phyloP scores from a whole-genome alignment of 176 grass and related monocot species.

The Musa schizocarpa region DNA sequence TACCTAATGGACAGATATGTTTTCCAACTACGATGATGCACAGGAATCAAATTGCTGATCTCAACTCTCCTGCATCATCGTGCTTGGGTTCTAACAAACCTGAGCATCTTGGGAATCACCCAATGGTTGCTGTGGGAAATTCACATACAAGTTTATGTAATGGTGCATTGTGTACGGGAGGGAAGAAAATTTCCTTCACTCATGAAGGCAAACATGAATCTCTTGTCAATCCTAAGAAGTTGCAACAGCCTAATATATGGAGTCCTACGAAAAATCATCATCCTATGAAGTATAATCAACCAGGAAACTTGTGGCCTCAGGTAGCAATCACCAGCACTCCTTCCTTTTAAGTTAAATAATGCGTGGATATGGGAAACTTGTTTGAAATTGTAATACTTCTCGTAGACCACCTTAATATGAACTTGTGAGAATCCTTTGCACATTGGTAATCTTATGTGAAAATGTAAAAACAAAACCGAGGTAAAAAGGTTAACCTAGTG shows the following conservation, averaged over 20 bases:
- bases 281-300: background rate
- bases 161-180: background rate
- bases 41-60: background rate
- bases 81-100: background rate
- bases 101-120: background rate
- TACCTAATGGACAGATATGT: background rate
- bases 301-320: background rate
- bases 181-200: background rate
- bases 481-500: no score
- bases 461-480: no score
- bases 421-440: background rate
- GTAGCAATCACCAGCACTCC: background rate
- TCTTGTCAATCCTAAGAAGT: background rate
- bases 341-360: background rate
- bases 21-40: background rate
- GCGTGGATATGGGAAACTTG: background rate
- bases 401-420: background rate
- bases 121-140: background rate
- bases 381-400: background rate
- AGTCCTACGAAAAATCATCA: background rate
- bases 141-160: slow-evolving; percentile 1
- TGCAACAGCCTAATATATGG: background rate
- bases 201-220: background rate
- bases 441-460: background rate
- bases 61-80: background rate